phyloP scores from a whole-genome alignment of 1,139 yeast species.

The Debaryomyces udenii region DNA sequence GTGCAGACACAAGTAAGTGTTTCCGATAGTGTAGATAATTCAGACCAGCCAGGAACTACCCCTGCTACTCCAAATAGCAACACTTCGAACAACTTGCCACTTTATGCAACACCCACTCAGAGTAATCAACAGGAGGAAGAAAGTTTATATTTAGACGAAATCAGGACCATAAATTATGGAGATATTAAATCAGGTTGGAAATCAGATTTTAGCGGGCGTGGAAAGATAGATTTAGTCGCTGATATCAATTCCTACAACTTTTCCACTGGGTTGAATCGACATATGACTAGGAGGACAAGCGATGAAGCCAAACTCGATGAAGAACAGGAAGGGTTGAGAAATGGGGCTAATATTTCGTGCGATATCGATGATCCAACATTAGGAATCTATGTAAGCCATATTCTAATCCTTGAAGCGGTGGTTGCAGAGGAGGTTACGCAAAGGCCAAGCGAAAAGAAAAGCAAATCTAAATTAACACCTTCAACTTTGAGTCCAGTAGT shows the following conservation, averaged over 20 bases:
- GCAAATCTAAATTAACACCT: slow-evolving; percentile 12
- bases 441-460: slow-evolving; percentile 21
- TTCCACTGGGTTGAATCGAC: slow-evolving; percentile 54
- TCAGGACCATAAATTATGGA: slow-evolving; percentile 72
- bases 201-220: slow-evolving; percentile 77
- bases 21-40: not conserved
- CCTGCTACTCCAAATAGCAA: not conserved
- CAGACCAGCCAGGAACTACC: not conserved
- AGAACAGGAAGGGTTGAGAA: slow-evolving; percentile 31
- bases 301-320: slow-evolving; percentile 31
- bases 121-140: slow-evolving; percentile 17
- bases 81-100: not conserved
- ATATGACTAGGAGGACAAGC: slow-evolving; percentile 31
- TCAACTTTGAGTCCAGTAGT: slow-evolving; percentile 14
- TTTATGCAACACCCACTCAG: not conserved
- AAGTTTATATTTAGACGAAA: slow-evolving; percentile 67
- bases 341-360: slow-evolving; percentile 68
- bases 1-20: not conserved
- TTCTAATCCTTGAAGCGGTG: slow-evolving; percentile 81
- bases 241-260: slow-evolving; percentile 61
- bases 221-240: slow-evolving; percentile 75
- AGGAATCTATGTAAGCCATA: slow-evolving; percentile 77
- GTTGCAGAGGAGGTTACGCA: slow-evolving; percentile 85
- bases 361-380: slow-evolving; percentile 80
- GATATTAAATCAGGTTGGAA: slow-evolving; percentile 93